Conservation (phyloP, 345 rosid genomes). For the Brassica carinata region DNA sequence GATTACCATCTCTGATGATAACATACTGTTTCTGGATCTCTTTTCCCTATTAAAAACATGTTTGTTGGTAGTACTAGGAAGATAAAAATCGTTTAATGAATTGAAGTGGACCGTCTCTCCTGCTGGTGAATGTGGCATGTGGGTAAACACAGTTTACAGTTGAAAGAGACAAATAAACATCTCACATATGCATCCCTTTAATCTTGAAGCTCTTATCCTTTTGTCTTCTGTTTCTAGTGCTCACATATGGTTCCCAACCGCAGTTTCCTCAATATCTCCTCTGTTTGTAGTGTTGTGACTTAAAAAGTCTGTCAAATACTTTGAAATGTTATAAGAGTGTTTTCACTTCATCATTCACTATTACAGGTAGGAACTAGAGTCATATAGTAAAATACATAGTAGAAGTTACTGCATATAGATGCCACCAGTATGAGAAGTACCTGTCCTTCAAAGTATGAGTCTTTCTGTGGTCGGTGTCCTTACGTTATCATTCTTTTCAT, state of each 20-base stretch:
- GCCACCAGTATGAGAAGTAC: neutral
- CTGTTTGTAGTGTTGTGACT: too few species aligned
- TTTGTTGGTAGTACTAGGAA: neutral
- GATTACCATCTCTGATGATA: neutral
- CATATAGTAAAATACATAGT: neutral
- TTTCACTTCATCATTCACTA: neutral
- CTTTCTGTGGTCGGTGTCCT: neutral
- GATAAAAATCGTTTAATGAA: neutral
- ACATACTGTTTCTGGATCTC: neutral
- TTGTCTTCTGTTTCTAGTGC: conserved; percentile 3
- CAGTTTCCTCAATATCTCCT: too few species aligned
- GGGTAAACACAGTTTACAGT: neutral
- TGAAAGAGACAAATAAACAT: neutral
- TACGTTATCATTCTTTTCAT: too few species aligned
- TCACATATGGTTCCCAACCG: conserved; percentile 13
- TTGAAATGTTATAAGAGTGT: too few species aligned
- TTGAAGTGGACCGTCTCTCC: neutral
- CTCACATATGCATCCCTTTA: neutral
- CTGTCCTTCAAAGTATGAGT: neutral
- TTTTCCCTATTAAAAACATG: neutral
- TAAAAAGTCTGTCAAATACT: neutral
- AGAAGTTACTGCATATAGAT: neutral
- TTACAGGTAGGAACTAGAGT: neutral
- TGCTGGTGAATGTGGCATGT: neutral
- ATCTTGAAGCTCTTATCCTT: conserved; percentile 27